Evolutionary conservation across 805 yeast species (phyloP), one percentile per base, ranked within the genome.

Genomic region (Cyberlindnera lachancei): DNA sequence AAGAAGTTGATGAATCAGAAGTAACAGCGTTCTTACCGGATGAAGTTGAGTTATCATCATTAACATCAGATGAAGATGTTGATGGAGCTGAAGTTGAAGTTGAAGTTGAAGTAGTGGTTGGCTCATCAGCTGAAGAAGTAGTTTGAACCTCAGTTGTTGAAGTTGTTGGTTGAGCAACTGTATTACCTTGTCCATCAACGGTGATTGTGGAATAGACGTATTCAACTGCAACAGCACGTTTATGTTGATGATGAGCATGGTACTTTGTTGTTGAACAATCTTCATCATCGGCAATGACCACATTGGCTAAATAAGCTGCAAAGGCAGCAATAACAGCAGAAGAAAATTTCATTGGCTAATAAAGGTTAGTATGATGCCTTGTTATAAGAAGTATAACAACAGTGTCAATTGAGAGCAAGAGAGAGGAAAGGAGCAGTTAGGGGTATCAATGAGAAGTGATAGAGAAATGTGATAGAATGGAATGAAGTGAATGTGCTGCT

Each of bases 181-280:
- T 65, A 36, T 57, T 46, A 40, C 74, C 75, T n/a, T 60, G 53
- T 29, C 58, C 66, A 40, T 68, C 65, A 31, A 71, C 77, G 17
- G 72, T 64, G 31, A 72, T 69, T 20, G 77, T 70, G 45, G 72
- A 70, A 52, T 73, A 70, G 22, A 65, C 69, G 41, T 67, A 66
- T 48, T 67, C 70, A 38, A 66, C 62, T 26, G 70, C 73, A 33
- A 66, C 62, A 17, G 70, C 73, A 56, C 73, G 64, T 59, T 64
- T 68, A 52, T 68, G 73, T 40, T 58, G 55, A 45, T 63, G 72
- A 52, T 67, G 73, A 34, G 59, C 56, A 38, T 61, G 58, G 40
- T 26, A 38, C 30, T 31, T 22, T 14, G 45, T 36, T 20, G 47
- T 40, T 25, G 42, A 29, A 25, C 41, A 37, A 29, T 37, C 44